Evolutionary conservation across 2,329 filamentous ascomycete genomes (phyloP), one percentile per base, ranked within the genome.

Genomic region (Colletotrichum sojae): DNA sequence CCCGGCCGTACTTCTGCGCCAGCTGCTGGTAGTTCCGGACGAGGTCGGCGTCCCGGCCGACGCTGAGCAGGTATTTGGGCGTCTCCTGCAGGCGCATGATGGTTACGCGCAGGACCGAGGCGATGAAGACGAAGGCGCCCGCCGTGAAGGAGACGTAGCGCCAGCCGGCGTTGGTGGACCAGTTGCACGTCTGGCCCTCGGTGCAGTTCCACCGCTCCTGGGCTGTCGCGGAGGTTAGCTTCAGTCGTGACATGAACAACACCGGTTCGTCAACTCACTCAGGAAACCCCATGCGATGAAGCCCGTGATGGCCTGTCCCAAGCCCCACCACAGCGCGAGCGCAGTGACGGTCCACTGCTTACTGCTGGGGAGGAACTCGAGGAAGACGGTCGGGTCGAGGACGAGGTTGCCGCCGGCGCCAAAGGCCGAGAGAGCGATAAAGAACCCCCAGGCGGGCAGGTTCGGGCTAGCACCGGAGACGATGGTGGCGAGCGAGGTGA

Each of bases 291-390:
- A 86, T 25, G 84, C 84, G 66, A 87, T 79, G 71, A 84, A 79
- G 25, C 85, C 81, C n/a, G 82, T 77, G 63, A 85, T 76, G 5
- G 83, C 78, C 72, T 85, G 83, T 2, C 84, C 85, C 6, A 86
- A 54, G 0, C 83, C 83, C 83, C 84, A 86, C 85, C 85, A 86
- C 22, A 69, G 65, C 2, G 90, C 89, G 77, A 91, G 83, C n/a
- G 89, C 81, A 0, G 88, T 91, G 15, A 91, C 75, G 18, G 91
- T 83, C 89, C 89, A 92, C 75, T 92, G 89, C 74, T 89, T 83
- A 60, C 84, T 82, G 27, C 85, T 75, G 0, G 83, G 83, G 1
- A 84, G 75, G 57, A 81, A 84, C 69, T 84, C 83, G 31, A 84
- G 76, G 56, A 84, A 83, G 45, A 84, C 81, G 3, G 83, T 83